Evolutionary conservation across 2,329 filamentous ascomycete species (phyloP).

Genomic region (Epicoccum nigrum): DNA sequence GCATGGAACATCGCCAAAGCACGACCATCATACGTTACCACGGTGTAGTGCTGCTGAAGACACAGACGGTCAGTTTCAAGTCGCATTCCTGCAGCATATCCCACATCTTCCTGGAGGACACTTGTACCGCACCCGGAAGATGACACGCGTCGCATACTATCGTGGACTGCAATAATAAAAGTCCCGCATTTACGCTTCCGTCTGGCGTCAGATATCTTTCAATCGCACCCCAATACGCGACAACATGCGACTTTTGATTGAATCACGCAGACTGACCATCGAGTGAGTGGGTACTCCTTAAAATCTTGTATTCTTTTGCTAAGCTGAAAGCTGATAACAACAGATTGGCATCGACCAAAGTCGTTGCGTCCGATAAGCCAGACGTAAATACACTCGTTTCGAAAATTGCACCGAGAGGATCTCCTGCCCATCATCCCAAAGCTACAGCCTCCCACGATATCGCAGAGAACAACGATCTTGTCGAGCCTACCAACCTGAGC

Average conservation of each 20-base stretch:
- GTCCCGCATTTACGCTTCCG: conserved; percentile 2
- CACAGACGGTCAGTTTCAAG: neutral
- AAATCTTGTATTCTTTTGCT: neutral
- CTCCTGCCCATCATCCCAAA: neutral
- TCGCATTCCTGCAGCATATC: neutral
- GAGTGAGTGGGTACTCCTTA: conserved; percentile 18
- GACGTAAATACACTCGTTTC: neutral
- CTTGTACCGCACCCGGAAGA: neutral
- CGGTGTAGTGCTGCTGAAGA: neutral
- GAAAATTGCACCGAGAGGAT: neutral
- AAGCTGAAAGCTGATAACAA: neutral
- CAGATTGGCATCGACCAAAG: conserved; percentile 12
- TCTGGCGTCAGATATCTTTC: neutral
- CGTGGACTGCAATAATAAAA: conserved; percentile 5
- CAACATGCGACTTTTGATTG: conserved; percentile 17
- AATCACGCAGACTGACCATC: conserved; percentile 9
- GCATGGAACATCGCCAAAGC: neutral
- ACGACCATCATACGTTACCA: neutral
- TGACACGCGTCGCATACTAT: conserved; percentile 5
- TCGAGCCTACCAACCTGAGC: neutral
- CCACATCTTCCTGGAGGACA: conserved; percentile 7
- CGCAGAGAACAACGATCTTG: neutral
- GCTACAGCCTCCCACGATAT: neutral
- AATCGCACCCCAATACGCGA: neutral
- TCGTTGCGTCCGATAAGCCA: neutral